Conservation (phyloP, 2,329 filamentous ascomycete genomes). For the Cadophora malorum region DNA sequence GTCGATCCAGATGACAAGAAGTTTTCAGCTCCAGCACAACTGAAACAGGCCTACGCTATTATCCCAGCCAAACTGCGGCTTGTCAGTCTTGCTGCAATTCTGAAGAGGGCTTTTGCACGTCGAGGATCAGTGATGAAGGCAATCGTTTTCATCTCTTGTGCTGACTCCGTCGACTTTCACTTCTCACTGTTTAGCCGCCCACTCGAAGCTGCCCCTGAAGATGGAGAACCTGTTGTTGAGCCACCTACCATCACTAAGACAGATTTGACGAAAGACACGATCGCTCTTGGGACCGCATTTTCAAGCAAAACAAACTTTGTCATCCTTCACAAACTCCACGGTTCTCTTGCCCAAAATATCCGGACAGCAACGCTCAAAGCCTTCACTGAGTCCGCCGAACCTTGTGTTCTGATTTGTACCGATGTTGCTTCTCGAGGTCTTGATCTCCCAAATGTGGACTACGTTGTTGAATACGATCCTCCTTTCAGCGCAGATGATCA, state of each 20-base stretch:
- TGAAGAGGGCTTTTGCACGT: conserved; percentile 87
- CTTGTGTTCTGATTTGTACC: conserved; percentile 87
- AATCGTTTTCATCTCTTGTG: conserved; percentile 95
- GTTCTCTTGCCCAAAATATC: conserved; percentile 85
- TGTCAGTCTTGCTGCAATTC: conserved; percentile 82
- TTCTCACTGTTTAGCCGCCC: conserved; percentile 74
- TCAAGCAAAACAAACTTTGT: conserved; percentile 79
- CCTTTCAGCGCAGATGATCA: conserved; percentile 94
- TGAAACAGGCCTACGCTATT: conserved; percentile 90
- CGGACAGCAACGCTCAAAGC: conserved; percentile 85
- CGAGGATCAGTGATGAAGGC: conserved; percentile 95
- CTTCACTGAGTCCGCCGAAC: conserved; percentile 75
- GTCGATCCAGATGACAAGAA: conserved; percentile 54
- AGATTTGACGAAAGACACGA: conserved; percentile 60
- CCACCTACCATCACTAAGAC: conserved; percentile 42
- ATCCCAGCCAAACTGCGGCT: conserved; percentile 89
- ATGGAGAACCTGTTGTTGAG: conserved; percentile 43
- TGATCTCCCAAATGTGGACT: conserved; percentile 91
- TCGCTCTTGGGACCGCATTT: conserved; percentile 73
- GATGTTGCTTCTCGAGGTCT: conserved; percentile 96
- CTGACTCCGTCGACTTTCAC: conserved; percentile 96
- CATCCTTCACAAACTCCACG: conserved; percentile 86
- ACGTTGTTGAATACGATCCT: conserved; percentile 95
- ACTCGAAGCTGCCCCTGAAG: conserved; percentile 42
- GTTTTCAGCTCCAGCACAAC: conserved; percentile 86